Conservation (phyloP, 1,284 basidiomycete species). For the Naganishia liquefaciens region DNA sequence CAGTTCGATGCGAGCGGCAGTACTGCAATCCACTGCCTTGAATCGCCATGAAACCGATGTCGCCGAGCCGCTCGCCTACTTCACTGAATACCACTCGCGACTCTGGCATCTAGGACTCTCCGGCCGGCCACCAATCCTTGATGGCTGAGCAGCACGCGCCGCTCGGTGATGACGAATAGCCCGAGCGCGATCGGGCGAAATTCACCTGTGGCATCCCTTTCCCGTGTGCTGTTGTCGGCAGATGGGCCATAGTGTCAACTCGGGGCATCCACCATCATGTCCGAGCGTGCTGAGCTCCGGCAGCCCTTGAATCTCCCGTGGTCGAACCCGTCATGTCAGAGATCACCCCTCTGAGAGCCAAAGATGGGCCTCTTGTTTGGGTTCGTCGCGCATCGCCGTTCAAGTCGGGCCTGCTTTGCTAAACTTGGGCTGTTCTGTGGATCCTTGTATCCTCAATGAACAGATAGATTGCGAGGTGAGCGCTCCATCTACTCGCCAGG, state of each 20-base stretch:
- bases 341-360: conserved; percentile 40
- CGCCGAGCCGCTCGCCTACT: too few relatives aligned
- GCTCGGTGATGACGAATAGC: too few relatives aligned
- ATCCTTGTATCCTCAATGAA: not conserved
- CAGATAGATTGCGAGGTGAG: conserved; percentile 41
- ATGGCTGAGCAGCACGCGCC: too few relatives aligned
- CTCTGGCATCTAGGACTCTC: too few relatives aligned
- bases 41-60: too few relatives aligned
- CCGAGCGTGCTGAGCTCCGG: not conserved
- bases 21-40: too few relatives aligned
- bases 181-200: not conserved
- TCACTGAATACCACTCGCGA: too few relatives aligned
- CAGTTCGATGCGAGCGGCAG: too few relatives aligned
- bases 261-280: not conserved
- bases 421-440: conserved; percentile 1
- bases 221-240: not conserved
- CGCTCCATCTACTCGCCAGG: not conserved
- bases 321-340: not conserved
- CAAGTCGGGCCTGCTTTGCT: too few relatives aligned
- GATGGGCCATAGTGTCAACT: not conserved
- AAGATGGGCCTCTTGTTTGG: conserved; percentile 54
- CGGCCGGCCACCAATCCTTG: too few relatives aligned
- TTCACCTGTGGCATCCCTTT: not conserved
- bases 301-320: too few relatives aligned
- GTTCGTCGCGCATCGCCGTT: conserved; percentile 35